Conservation (phyloP, 331 rosid species). For the Quercus lobata region DNA sequence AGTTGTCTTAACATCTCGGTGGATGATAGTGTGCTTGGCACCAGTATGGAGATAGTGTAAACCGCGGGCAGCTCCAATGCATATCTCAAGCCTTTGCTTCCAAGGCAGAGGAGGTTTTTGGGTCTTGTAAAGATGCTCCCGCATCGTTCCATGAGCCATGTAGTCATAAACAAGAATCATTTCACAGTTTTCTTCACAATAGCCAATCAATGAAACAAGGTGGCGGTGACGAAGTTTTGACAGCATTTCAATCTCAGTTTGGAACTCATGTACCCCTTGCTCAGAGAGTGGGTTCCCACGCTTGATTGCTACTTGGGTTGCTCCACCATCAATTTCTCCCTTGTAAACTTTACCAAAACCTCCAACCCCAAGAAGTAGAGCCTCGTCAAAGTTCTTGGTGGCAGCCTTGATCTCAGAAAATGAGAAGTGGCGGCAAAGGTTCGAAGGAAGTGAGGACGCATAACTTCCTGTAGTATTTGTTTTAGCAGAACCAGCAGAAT, state of each 20-base stretch:
- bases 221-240: constrained; percentile 99
- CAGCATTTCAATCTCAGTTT: constrained; percentile 99
- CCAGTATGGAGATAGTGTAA: constrained; percentile 97
- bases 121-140: constrained; percentile 97
- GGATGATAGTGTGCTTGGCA: constrained; percentile 97
- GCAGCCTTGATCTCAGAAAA: constrained; percentile 93
- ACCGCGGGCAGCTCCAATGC: constrained; percentile 98
- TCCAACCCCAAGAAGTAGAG: constrained; percentile 91
- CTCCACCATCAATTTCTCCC: constrained; percentile 81
- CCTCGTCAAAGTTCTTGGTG: constrained; percentile 85
- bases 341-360: constrained; percentile 97
- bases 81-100: constrained; percentile 99
- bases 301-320: constrained; percentile 85
- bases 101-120: constrained; percentile 94
- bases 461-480: constrained; percentile 96
- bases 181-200: constrained; percentile 95
- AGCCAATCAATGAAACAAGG: constrained; percentile 94
- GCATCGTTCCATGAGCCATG: constrained; percentile 92
- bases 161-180: constrained; percentile 98
- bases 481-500: constrained; percentile 86
- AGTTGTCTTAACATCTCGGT: constrained; percentile 96
- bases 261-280: constrained; percentile 97
- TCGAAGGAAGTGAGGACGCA: constrained; percentile 82
- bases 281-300: constrained; percentile 97
- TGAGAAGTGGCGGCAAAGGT: constrained; percentile 97